Evolutionary conservation across 2,329 filamentous ascomycete species (phyloP).

Genomic region (Epichloe uncinata): DNA sequence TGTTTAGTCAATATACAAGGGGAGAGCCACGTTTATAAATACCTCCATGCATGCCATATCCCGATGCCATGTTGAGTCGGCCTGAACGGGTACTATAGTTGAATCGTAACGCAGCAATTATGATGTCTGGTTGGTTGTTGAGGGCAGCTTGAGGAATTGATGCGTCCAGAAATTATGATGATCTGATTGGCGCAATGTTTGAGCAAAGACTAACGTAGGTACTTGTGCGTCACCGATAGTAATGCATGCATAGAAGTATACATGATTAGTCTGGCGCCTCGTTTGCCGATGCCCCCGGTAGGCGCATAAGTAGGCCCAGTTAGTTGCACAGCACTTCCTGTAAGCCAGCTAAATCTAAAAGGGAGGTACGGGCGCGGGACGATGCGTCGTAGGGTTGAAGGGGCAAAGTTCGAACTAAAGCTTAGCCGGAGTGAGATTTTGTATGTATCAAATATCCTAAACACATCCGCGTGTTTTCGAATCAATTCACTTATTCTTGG

Average conservation of each 20-base stretch:
- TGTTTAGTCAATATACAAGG: no score
- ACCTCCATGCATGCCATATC: conserved; percentile 73
- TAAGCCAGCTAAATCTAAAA: background rate
- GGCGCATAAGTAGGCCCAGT: background rate
- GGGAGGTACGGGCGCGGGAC: background rate
- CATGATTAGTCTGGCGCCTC: background rate
- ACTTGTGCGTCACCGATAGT: background rate
- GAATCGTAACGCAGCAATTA: background rate
- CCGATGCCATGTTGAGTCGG: conserved; percentile 55
- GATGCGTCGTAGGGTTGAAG: background rate
- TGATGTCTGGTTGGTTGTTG: background rate
- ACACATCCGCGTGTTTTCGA: background rate
- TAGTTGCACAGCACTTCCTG: background rate
- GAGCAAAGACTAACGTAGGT: background rate
- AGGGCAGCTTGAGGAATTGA: background rate
- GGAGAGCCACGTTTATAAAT: conserved; percentile 20
- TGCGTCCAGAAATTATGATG: background rate
- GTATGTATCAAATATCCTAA: background rate
- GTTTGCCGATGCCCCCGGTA: background rate
- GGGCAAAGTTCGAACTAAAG: background rate
- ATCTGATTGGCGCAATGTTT: background rate
- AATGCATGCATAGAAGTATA: background rate
- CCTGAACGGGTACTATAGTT: background rate
- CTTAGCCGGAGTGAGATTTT: background rate
- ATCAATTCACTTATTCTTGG: background rate